phyloP scores from a whole-genome alignment of 306 rosid species.

The Citrullus amarus region DNA sequence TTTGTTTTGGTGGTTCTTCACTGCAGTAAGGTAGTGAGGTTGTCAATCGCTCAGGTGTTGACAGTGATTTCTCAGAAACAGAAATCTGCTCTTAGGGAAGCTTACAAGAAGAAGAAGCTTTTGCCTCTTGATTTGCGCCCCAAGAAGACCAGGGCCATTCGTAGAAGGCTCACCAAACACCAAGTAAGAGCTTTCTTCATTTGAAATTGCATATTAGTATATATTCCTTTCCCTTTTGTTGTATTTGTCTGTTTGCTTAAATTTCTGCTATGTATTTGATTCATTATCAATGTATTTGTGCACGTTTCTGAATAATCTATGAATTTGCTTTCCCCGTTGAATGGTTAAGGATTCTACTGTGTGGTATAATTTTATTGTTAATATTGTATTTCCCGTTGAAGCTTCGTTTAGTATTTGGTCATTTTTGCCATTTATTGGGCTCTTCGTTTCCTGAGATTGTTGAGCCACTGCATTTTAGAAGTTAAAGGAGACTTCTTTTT shows the following conservation, averaged over 20 bases:
- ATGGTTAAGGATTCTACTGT: background rate
- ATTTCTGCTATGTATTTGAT: background rate
- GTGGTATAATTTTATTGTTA: background rate
- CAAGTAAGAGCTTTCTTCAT: constrained; percentile 35
- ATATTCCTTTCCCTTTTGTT: background rate
- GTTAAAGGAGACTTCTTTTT: background rate
- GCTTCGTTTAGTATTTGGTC: background rate
- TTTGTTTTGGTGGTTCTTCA: constrained; percentile 1
- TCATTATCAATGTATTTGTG: background rate
- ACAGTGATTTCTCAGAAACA: constrained; percentile 95
- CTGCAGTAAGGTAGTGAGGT: constrained; percentile 89
- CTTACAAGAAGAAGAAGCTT: constrained; percentile 68
- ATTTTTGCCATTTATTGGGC: background rate
- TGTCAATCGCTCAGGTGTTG: constrained; percentile 88
- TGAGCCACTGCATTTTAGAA: background rate
- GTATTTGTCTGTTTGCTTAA: background rate
- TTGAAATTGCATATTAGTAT: background rate
- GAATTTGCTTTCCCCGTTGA: background rate
- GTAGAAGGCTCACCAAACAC: constrained; percentile 87
- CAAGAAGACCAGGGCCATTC: constrained; percentile 96
- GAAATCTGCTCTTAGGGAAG: constrained; percentile 83
- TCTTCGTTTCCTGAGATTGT: background rate
- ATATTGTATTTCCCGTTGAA: background rate
- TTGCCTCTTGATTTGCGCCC: constrained; percentile 97
- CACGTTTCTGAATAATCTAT: background rate